Evolutionary conservation across 768 basidiomycete species (phyloP).

Genomic region (Phlebiopsis gigantea): DNA sequence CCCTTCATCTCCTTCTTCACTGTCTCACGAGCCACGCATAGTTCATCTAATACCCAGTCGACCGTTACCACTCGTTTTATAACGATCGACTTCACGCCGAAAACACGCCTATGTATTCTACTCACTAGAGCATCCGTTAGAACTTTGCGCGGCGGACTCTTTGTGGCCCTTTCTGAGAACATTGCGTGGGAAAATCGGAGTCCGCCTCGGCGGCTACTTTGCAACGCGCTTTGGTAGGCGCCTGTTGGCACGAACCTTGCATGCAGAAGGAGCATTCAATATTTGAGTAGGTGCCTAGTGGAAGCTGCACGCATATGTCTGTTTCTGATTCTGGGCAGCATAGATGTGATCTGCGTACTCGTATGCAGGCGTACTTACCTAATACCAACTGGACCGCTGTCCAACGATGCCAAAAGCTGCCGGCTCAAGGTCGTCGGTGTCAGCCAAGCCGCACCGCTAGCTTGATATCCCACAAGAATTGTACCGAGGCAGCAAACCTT

Average conservation of each 20-base stretch:
- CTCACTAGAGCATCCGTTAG: background rate
- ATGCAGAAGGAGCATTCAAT: no score
- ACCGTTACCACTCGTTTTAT: constrained; percentile 8
- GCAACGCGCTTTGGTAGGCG: background rate
- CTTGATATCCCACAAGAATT: background rate
- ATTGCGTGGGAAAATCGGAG: background rate
- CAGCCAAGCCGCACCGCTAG: background rate
- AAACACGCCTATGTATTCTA: constrained; percentile 13
- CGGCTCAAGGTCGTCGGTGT: background rate
- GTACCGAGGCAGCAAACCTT: background rate
- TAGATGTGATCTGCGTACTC: background rate
- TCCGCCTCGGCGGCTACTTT: background rate
- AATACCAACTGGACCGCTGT: background rate
- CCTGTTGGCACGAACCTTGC: background rate
- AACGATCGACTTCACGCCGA: constrained; percentile 5
- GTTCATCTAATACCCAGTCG: constrained; percentile 12
- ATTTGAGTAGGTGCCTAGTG: background rate
- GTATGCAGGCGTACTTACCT: background rate
- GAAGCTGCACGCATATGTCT: background rate
- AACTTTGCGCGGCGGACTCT: no score
- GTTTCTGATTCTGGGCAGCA: background rate
- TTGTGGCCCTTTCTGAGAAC: background rate
- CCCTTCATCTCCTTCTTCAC: constrained; percentile 3
- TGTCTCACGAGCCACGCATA: background rate
- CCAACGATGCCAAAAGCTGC: background rate